Evolutionary conservation across 2,329 filamentous ascomycete species (phyloP), one percentile per base, ranked within the genome.

Genomic region (Berkeleyomyces rouxiae): DNA sequence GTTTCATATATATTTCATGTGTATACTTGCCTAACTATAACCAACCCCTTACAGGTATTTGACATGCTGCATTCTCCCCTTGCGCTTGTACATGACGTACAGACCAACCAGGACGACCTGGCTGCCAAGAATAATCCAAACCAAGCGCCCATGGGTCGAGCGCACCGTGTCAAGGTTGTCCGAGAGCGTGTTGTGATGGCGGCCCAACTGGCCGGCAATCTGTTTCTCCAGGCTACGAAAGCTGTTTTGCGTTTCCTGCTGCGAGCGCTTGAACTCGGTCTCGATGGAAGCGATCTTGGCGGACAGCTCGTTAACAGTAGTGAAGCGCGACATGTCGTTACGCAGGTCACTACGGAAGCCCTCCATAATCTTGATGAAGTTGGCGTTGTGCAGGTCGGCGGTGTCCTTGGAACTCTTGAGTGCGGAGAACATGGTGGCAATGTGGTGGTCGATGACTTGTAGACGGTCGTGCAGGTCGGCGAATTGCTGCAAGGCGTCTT

Each of bases 401-500:
- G 79, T 72, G 63, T 75, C 74, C 59, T 78, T 74, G 63, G 81
- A 73, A 46, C 76, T 72, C 9, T 78, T 75, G 47, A 86, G 72
- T 63, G 82, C 74, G 49, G 78, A 78, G 72, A 82, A 83, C 63
- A 89, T 76, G 67, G 79, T 79, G 23, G 78, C 78, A 49, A 90
- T 75, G 69, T 87, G 84, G 73, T 89, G 84, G 72, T 83, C 83
- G 64, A 89, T 77, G 67, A 77, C 79, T 72, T 91, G 89, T 16
- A 97, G 76, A 40, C 90, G 87, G 75, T 87, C 87, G 76, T 95
- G 87, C 11, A 97, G 79, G 71, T 96, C 91, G 42, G 80, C 79
- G 70, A 96, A 92, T 72, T 96, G 90, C 10, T 75, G 74, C 67
- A 74, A 74, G 66, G 79, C 79, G 53, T 74, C 77, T 31, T 74